Conservation (phyloP, 192 early-diverging fungal species). For the Podochytrium sp. region DNA sequence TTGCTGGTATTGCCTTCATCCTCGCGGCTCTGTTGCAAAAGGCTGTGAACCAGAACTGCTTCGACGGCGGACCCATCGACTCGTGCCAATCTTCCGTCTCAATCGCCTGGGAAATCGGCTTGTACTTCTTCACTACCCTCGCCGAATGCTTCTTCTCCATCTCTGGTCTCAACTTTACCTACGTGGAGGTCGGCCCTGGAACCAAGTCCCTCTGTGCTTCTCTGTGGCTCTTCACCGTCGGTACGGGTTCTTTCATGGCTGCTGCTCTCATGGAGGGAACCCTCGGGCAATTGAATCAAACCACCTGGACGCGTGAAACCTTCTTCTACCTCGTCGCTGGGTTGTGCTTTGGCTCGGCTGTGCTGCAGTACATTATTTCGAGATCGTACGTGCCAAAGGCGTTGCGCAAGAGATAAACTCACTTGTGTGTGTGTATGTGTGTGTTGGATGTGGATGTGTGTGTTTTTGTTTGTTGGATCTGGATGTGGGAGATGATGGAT, state of each 20-base stretch:
- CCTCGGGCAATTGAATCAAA: neutral
- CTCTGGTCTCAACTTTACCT: conserved; percentile 64
- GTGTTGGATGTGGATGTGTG: too few species aligned
- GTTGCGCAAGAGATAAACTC: too few species aligned
- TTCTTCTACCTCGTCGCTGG: conserved; percentile 41
- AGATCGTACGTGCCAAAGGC: neutral
- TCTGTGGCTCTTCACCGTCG: conserved; percentile 58
- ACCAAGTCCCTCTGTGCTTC: conserved; percentile 58
- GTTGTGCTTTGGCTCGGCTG: conserved; percentile 35
- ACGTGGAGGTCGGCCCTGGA: conserved; percentile 61
- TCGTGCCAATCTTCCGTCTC: neutral
- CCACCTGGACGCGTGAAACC: neutral
- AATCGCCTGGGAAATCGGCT: neutral
- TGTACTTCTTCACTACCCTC: conserved; percentile 58
- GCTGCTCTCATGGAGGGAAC: neutral
- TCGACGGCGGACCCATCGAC: neutral
- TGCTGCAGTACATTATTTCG: conserved; percentile 37
- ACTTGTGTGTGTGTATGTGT: too few species aligned
- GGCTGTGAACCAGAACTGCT: conserved; percentile 30
- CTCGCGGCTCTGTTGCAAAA: conserved; percentile 37
- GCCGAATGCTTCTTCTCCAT: conserved; percentile 65
- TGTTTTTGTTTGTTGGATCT: too few species aligned
- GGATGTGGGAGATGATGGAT: too few species aligned
- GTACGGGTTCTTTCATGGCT: conserved; percentile 51
- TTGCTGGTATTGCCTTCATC: conserved; percentile 53